Evolutionary conservation across 140 eudicot species (phyloP), one percentile per base, ranked within the genome.

Genomic region (Oenanthe javanica): DNA sequence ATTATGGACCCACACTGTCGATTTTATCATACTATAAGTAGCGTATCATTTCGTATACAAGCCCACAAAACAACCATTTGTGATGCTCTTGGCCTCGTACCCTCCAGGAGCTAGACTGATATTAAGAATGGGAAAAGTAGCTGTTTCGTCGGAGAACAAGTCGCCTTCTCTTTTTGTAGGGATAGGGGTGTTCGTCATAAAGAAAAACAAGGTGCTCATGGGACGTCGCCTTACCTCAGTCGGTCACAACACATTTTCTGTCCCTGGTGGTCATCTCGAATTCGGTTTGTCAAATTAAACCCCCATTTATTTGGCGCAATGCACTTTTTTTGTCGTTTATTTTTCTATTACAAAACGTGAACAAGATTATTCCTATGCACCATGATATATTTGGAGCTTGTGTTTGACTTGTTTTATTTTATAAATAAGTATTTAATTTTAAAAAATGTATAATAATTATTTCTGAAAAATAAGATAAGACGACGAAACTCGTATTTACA

Each of bases 241-340:
- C 72, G 98, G 98, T 52, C 71, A 79, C 82, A 86, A 83, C 87
- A 89, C 97, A 18, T 93, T 84, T 21, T 97, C 97, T 25, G 93
- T 91, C 43, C 97, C 97, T 79, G 97, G 98, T 72, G 98, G 98
- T 79, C 97, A 84, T 88, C 93, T 93, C 48, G 97, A 93, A 79
- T 93, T 93, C 84, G 98, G 98, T 93, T 52, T 36, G 88, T 87
- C 23, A 13, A 4, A 51, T 51, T 50, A 13, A 51, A 14, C n/a
- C n/a, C n/a, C n/a, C n/a, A n/a, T n/a, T n/a, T n/a, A n/a, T n/a
- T n/a, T n/a, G n/a, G n/a, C n/a, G n/a, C n/a, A n/a, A n/a, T n/a
- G n/a, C n/a, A n/a, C n/a, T n/a, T n/a, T n/a, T n/a, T n/a, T n/a
- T n/a, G n/a, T n/a, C n/a, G n/a, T n/a, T n/a, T n/a, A n/a, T n/a